Percentiles rank a stretch among this genome's conserved stretches.
Conservation (phyloP, 495 filamentous ascomycete species). For the Trichoderma asperelloides region DNA sequence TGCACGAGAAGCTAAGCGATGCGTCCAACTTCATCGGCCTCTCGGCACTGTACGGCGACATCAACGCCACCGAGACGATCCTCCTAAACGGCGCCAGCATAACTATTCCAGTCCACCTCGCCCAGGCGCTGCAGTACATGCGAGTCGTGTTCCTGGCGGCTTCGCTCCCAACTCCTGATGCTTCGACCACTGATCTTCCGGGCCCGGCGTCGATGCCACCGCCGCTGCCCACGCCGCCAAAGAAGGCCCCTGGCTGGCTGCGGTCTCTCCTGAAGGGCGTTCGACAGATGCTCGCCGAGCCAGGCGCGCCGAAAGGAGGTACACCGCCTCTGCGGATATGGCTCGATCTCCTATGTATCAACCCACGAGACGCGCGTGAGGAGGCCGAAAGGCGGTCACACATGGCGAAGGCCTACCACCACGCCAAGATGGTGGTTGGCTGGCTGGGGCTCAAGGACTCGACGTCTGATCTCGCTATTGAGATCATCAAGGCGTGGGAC, state of each 20-base stretch:
- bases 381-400: constrained; percentile 6
- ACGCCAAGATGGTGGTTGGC: constrained; percentile 11
- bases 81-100: constrained; percentile 2
- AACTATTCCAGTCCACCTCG: constrained; percentile 5
- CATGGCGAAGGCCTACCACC: constrained; percentile 11
- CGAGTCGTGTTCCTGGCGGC: constrained; percentile 7
- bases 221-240: neutral
- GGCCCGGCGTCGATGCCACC: neutral
- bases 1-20: constrained; percentile 8
- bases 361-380: constrained; percentile 11
- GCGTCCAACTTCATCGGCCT: constrained; percentile 10
- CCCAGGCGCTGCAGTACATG: constrained; percentile 9
- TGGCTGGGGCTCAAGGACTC: constrained; percentile 12
- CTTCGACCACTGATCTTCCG: neutral
- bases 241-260: constrained; percentile 10
- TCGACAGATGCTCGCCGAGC: constrained; percentile 8
- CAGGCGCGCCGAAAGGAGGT: neutral
- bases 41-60: constrained; percentile 11
- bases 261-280: constrained; percentile 4
- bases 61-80: constrained; percentile 10
- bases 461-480: constrained; percentile 11
- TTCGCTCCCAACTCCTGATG: neutral
- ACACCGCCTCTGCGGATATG: constrained; percentile 9
- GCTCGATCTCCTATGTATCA: constrained; percentile 12
- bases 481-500: constrained; percentile 12